Percentiles rank a stretch among this genome's conserved stretches.
Evolutionary conservation across 1,139 yeast species (phyloP).

Genomic region (Geotrichum cucujoidarum): DNA sequence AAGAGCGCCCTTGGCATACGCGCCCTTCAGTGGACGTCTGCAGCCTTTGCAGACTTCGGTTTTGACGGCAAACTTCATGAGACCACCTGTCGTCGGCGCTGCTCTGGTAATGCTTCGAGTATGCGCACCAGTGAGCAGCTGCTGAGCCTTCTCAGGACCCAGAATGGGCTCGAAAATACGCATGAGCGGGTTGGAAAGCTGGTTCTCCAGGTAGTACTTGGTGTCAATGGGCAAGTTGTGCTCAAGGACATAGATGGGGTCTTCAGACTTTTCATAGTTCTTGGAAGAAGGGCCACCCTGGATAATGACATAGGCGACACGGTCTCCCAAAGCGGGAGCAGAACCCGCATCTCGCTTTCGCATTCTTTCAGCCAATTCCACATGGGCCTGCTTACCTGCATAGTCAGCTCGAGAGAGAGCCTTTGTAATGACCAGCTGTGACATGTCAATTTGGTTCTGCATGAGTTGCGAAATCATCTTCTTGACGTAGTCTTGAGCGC

Average conservation of each 20-base stretch:
- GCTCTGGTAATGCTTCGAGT: slow-evolving; percentile 72
- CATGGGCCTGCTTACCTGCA: slow-evolving; percentile 95
- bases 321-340: slow-evolving; percentile 94
- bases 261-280: slow-evolving; percentile 93
- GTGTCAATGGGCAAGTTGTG: slow-evolving; percentile 92
- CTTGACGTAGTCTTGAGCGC: slow-evolving; percentile 81
- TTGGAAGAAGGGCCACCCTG: slow-evolving; percentile 77
- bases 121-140: slow-evolving; percentile 68
- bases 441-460: slow-evolving; percentile 87
- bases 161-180: slow-evolving; percentile 94
- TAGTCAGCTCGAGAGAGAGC: slow-evolving; percentile 87
- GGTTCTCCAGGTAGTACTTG: slow-evolving; percentile 88
- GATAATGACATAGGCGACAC: slow-evolving; percentile 95
- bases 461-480: slow-evolving; percentile 83
- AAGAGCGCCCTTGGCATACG: slow-evolving; percentile 66
- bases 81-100: slow-evolving; percentile 64
- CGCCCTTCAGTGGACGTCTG: slow-evolving; percentile 65
- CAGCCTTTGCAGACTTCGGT: slow-evolving; percentile 87
- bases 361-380: slow-evolving; percentile 94
- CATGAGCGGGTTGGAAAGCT: slow-evolving; percentile 83
- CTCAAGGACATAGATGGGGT: slow-evolving; percentile 88
- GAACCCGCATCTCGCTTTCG: slow-evolving; percentile 94
- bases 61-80: slow-evolving; percentile 88
- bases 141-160: slow-evolving; percentile 79
- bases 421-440: slow-evolving; percentile 90